Evolutionary conservation across 78 protist species (phyloP), one percentile per base, ranked within the genome.

Genomic region (Dictyostelium intermedium): DNA sequence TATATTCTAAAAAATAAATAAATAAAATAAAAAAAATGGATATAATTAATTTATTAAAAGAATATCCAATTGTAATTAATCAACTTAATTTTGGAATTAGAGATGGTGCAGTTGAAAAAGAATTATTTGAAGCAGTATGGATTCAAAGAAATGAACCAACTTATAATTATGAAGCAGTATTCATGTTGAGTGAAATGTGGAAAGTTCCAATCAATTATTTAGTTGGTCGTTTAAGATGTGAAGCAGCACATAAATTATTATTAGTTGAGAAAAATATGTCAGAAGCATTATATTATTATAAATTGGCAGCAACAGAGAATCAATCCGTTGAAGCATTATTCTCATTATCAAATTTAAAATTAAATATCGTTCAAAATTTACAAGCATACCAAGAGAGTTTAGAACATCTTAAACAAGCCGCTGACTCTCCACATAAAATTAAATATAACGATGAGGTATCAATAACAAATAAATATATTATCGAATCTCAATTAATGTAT

Each of bases 161-260:
- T 9, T 72, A 72, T 34, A 72, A 72, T 18, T 20, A 32, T 30
- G 79, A 72, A 18, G 79, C 43, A 14, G 79, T 72, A 13, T 16
- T 30, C 13, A 14, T 72, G n/a, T 32, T 72, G 20, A 34, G 79
- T 72, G 39, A 72, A 72, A 32, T 72, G 39, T 72, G 79, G 79
- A 27, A 34, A 72, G 37, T 27, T 34, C 79, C 79, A 72, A 35
- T 34, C 47, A 72, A 34, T 34, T 72, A 72, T 72, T 34, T 72
- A 16, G 79, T 72, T 72, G 79, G 79, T 18, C 39, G 79, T 34
- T 72, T 72, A 72, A 72, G 79, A 72, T 72, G 79, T 72, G 79
- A 72, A 34, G 79, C 79, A 72, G 79, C 79, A 34, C 43, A 34
- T 18, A 72, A 72, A 72, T 72, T 72, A 34, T 30, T 72, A 34